A percentile compares a stretch with the other conserved stretches of the same genome.
Evolutionary conservation across 176 grass and related monocot species (phyloP).

Genomic region (Stipa capillata): DNA sequence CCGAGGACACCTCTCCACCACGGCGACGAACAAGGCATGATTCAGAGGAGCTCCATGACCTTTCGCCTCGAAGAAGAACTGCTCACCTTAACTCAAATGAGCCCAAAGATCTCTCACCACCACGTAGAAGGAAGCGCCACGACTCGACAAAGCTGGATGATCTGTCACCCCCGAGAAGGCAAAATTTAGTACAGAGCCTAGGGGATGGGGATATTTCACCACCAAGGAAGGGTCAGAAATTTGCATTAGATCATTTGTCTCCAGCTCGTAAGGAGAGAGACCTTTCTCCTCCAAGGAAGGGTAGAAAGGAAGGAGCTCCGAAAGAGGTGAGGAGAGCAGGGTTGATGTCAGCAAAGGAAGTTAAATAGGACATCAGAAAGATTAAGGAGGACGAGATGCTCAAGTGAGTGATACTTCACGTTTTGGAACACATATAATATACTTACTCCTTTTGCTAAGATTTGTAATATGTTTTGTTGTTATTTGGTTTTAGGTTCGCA

Average conservation of each 20-base stretch:
- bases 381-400: slow-evolving; percentile 55
- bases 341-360: slow-evolving; percentile 58
- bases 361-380: slow-evolving; percentile 66
- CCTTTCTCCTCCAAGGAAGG: slow-evolving; percentile 56
- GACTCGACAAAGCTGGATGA: slow-evolving; percentile 19
- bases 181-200: not conserved
- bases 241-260: slow-evolving; percentile 31
- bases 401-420: slow-evolving; percentile 39
- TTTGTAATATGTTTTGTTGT: slow-evolving; percentile 20
- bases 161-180: slow-evolving; percentile 35
- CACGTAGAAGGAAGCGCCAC: slow-evolving; percentile 3
- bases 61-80: slow-evolving; percentile 14
- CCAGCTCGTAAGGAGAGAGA: slow-evolving; percentile 30
- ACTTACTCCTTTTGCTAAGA: not conserved
- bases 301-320: slow-evolving; percentile 35
- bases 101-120: slow-evolving; percentile 28
- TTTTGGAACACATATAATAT: slow-evolving; percentile 1
- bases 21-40: not conserved
- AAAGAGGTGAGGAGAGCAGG: slow-evolving; percentile 47
- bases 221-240: slow-evolving; percentile 43
- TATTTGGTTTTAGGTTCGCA: slow-evolving; percentile 45
- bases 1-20: slow-evolving; percentile 24
- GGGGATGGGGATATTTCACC: slow-evolving; percentile 28
- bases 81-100: not conserved
- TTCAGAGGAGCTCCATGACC: slow-evolving; percentile 20